Conservation (phyloP, 345 rosid genomes). For the Gossypium sturtianum region DNA sequence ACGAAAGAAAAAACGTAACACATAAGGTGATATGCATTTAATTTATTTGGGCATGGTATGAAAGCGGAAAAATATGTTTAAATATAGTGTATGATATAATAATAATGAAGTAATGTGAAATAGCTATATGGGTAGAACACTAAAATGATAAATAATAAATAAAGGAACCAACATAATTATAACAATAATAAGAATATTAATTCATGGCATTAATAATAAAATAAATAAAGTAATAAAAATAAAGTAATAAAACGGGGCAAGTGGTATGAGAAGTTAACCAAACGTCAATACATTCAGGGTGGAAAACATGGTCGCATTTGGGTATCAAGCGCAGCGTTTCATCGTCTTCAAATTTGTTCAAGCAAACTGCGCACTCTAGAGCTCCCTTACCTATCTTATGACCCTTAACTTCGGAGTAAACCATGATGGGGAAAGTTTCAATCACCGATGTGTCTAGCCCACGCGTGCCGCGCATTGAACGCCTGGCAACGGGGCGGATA, state of each 20-base stretch:
- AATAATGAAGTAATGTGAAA: too few relatives aligned
- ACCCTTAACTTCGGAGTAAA: constrained; percentile 76
- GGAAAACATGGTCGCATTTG: constrained; percentile 89
- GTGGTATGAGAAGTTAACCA: constrained; percentile 85
- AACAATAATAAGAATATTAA: too few relatives aligned
- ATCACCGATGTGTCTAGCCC: constrained; percentile 53
- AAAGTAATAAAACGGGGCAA: constrained; percentile 96
- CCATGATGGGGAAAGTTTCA: constrained; percentile 67
- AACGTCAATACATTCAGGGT: constrained; percentile 75
- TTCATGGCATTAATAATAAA: too few relatives aligned
- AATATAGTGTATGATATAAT: too few relatives aligned
- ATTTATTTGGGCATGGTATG: too few relatives aligned
- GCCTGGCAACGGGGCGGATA: constrained; percentile 11
- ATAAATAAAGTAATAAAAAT: too few relatives aligned
- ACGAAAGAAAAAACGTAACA: too few relatives aligned
- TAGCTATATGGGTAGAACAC: too few relatives aligned
- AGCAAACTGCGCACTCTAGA: constrained; percentile 87
- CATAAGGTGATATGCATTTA: too few relatives aligned
- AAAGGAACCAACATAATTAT: too few relatives aligned
- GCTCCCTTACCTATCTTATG: constrained; percentile 76
- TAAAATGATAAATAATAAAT: too few relatives aligned
- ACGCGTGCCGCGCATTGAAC: constrained; percentile 31
- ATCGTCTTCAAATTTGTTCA: constrained; percentile 78
- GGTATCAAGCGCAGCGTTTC: constrained; percentile 93
- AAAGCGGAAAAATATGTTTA: too few relatives aligned